These are phyloP conservation scores for Magnaporthiopsis poae DNA, from an alignment of 2,329 filamentous ascomycete genomes.

Conservation along the genomic window DNA sequence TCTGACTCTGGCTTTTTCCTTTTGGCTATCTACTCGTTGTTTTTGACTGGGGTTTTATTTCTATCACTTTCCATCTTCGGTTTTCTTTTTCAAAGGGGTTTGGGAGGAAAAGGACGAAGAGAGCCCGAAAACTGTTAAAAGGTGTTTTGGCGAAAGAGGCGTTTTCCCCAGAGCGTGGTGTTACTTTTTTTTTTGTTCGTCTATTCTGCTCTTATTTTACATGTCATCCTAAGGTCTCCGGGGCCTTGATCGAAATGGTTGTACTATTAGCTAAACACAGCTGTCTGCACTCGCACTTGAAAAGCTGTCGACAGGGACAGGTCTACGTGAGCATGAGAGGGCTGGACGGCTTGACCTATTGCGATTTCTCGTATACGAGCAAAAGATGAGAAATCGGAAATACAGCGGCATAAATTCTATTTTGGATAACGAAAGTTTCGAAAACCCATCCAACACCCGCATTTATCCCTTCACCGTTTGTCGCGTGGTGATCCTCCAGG, in stretches of 20 bases:
- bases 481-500: neutral
- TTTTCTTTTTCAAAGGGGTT: neutral
- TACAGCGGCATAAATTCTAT: neutral
- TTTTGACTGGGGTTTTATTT: neutral
- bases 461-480: neutral
- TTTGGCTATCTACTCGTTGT: neutral
- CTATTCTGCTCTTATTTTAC: neutral
- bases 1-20: neutral
- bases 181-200: neutral
- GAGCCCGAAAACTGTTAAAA: neutral
- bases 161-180: too few species aligned
- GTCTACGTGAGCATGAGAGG: too few species aligned
- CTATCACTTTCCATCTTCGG: neutral
- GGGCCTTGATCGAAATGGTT: neutral
- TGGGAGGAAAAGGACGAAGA: neutral
- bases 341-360: too few species aligned
- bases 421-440: neutral
- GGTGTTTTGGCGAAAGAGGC: neutral
- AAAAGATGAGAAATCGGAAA: too few species aligned
- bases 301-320: neutral
- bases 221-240: neutral
- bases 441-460: neutral
- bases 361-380: too few species aligned
- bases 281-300: neutral
- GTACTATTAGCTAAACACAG: neutral